These are phyloP conservation scores for Drechslerella stenobrocha DNA, from an alignment of 2,329 filamentous ascomycete species.

Conservation along the genomic window DNA sequence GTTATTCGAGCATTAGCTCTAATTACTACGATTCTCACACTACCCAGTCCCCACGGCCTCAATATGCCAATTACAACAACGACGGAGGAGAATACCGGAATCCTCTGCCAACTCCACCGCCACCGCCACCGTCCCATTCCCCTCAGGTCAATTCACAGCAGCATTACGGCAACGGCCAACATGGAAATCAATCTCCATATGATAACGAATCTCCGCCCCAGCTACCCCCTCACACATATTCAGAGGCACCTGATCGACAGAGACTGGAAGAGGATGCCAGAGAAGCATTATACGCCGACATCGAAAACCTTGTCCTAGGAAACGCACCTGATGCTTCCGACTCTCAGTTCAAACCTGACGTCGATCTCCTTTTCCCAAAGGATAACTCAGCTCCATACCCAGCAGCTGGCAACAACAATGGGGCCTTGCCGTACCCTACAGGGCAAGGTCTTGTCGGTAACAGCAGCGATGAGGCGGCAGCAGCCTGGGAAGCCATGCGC, in stretches of 20 bases:
- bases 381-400: not conserved
- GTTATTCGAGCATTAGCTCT: not conserved
- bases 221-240: constrained; percentile 25
- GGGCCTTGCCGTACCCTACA: constrained; percentile 28
- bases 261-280: constrained; percentile 39
- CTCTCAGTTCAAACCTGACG: constrained; percentile 30
- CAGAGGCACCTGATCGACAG: constrained; percentile 20
- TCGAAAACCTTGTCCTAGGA: constrained; percentile 28
- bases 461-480: constrained; percentile 45
- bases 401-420: constrained; percentile 6
- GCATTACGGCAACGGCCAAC: constrained; percentile 24
- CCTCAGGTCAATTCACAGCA: constrained; percentile 17
- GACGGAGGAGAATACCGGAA: constrained; percentile 46
- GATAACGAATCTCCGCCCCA: constrained; percentile 27
- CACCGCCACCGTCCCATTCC: constrained; percentile 54
- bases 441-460: constrained; percentile 22
- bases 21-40: constrained; percentile 33
- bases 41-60: constrained; percentile 13
- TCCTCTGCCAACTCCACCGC: constrained; percentile 51
- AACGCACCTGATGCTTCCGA: constrained; percentile 8
- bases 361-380: constrained; percentile 45
- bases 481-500: constrained; percentile 44
- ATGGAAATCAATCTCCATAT: constrained; percentile 13
- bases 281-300: constrained; percentile 43
- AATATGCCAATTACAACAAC: constrained; percentile 32